Evolutionary conservation across 345 rosid genomes (phyloP), one percentile per base, ranked within the genome.

Genomic region (Rhodamnia rubescens): DNA sequence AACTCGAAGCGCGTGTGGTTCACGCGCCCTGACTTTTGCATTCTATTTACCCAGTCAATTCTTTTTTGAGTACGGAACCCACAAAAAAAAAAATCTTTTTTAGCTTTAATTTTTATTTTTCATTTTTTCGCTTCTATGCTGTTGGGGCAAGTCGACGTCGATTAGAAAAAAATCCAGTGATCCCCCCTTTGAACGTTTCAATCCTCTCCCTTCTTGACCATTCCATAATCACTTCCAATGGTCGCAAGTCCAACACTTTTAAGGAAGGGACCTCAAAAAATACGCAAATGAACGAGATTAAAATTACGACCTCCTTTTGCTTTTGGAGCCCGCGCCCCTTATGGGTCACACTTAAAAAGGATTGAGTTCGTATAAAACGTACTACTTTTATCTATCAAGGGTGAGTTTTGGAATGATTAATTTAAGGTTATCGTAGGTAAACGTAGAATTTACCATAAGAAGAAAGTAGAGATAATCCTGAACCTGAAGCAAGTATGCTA

Each of bases 301-400:
- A 36, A 18, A 36, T 4, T 36, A 69, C 3, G 7, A 36, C 26
- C 0, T 69, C 1, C 5, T 32, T 18, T 1, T 4, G 0, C 20
- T 36, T 0, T 64, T 29, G 11, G 11, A 29, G 11, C 3, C 1
- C 4, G 11, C 22, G 29, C 22, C 1, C 5, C 6, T 2, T 36
- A 36, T 69, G 1, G 0, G 9, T 10, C 13, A 36, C 13, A 8
- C 58, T 22, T 21, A 21, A 55, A 1, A 26, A 21, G 5, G n/a
- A 22, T 4, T 24, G 5, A 8, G 12, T 20, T 56, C 5, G 5
- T 22, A 9, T 9, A 10, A 56, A 56, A 3, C 1, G 24, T 54
- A 20, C 7, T 21, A 21, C 11, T 7, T 54, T 54, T 54, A 7
- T 54, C 8, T 10, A 21, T 21, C 27, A 24, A 0, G 1, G 22